A percentile compares a stretch with the other conserved stretches of the same genome.
Conservation (phyloP, 2,329 filamentous ascomycete species). For the Paecilomyces sp. region DNA sequence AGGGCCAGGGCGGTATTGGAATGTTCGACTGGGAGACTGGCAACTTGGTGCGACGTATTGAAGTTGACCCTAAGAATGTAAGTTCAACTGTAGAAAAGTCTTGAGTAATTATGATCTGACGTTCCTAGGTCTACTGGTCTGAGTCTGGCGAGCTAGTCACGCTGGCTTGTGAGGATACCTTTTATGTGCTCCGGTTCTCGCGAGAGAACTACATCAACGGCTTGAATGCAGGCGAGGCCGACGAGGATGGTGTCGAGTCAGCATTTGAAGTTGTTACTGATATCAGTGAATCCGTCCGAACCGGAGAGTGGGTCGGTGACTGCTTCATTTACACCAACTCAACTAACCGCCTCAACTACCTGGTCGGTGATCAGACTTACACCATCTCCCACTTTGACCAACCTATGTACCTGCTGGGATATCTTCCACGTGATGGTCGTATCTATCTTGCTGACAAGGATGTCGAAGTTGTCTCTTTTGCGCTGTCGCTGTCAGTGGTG, state of each 20-base stretch:
- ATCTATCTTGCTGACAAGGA: constrained; percentile 97
- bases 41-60: constrained; percentile 82
- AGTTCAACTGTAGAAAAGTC: constrained; percentile 13
- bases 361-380: constrained; percentile 96
- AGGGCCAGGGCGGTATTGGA: constrained; percentile 87
- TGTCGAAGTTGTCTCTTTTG: constrained; percentile 82
- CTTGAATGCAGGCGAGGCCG: constrained; percentile 71
- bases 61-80: constrained; percentile 61
- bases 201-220: constrained; percentile 82
- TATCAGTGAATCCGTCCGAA: constrained; percentile 86
- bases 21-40: constrained; percentile 96
- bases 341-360: constrained; percentile 93
- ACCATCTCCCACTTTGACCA: constrained; percentile 96
- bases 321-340: constrained; percentile 98
- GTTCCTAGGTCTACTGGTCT: constrained; percentile 82
- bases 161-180: constrained; percentile 89
- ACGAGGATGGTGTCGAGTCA: constrained; percentile 87
- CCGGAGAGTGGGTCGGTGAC: constrained; percentile 96
- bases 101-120: constrained; percentile 4
- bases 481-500: constrained; percentile 82
- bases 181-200: constrained; percentile 89
- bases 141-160: constrained; percentile 90
- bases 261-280: constrained; percentile 96
- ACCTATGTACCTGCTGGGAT: constrained; percentile 89
- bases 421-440: constrained; percentile 89